These are phyloP conservation scores for Fusarium tanahbumbuense DNA, from an alignment of 2,329 filamentous ascomycete species.

Conservation along the genomic window DNA sequence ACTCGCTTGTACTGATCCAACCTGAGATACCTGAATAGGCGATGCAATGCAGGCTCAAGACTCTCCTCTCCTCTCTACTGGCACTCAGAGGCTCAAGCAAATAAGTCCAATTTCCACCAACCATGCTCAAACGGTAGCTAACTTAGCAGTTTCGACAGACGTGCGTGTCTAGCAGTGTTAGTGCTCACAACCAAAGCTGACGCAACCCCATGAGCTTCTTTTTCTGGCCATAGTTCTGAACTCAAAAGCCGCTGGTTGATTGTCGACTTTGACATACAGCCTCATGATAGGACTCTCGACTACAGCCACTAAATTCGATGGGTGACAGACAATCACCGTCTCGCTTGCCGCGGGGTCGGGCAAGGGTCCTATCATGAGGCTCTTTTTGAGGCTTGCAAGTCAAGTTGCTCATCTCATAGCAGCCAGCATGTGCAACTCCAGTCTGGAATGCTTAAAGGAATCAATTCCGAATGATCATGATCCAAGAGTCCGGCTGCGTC, in stretches of 20 bases:
- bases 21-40: conserved; percentile 5
- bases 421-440: not conserved
- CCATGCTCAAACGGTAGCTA: conserved; percentile 33
- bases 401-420: not conserved
- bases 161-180: conserved; percentile 19
- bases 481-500: conserved; percentile 17
- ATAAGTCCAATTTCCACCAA: conserved; percentile 39
- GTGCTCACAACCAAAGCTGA: conserved; percentile 43
- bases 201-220: conserved; percentile 41
- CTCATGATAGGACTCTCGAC: conserved; percentile 14
- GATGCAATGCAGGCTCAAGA: too few species aligned
- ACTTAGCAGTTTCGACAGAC: conserved; percentile 21
- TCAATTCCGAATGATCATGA: conserved; percentile 18
- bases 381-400: conserved; percentile 14
- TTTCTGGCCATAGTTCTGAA: conserved; percentile 41
- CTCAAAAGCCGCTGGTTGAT: conserved; percentile 39
- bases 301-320: conserved; percentile 18
- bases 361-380: conserved; percentile 38
- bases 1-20: conserved; percentile 2
- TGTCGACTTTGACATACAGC: conserved; percentile 24
- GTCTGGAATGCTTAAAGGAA: conserved; percentile 21
- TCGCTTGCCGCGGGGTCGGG: conserved; percentile 20
- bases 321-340: conserved; percentile 10
- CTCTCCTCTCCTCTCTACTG: not conserved
- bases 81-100: not conserved